Percentiles rank a stretch among this genome's conserved stretches.
These are phyloP conservation scores for Cladophialophora yegresii DNA, from an alignment of 2,329 filamentous ascomycete genomes.

Conservation along the genomic window DNA sequence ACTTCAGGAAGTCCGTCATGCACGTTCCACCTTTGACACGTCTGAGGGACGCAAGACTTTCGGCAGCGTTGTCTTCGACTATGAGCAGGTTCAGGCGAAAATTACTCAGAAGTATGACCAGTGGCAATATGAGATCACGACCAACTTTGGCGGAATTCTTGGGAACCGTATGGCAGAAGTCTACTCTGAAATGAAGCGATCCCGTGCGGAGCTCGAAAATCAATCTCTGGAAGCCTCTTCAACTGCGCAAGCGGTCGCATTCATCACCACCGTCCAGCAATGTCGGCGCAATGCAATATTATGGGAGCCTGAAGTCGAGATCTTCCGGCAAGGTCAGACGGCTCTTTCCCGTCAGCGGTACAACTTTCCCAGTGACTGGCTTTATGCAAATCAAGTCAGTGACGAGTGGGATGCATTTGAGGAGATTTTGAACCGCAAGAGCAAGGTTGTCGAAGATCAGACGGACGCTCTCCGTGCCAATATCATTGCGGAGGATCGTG, in stretches of 20 bases:
- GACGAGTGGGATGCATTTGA: slow-evolving; percentile 93
- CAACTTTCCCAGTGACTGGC: slow-evolving; percentile 90
- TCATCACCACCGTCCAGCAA: slow-evolving; percentile 96
- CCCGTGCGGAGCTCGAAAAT: slow-evolving; percentile 83
- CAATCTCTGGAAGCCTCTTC: slow-evolving; percentile 92
- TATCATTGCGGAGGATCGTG: slow-evolving; percentile 88
- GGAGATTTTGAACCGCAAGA: slow-evolving; percentile 87
- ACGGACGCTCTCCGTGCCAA: slow-evolving; percentile 93
- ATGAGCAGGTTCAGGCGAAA: slow-evolving; percentile 97
- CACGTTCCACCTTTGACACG: slow-evolving; percentile 93
- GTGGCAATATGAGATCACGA: slow-evolving; percentile 96
- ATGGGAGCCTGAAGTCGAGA: slow-evolving; percentile 94
- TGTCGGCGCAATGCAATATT: slow-evolving; percentile 90
- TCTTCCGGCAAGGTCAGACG: slow-evolving; percentile 93
- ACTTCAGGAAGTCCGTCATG: slow-evolving; percentile 95
- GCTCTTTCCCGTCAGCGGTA: slow-evolving; percentile 89
- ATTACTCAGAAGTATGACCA: slow-evolving; percentile 99
- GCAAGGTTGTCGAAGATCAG: slow-evolving; percentile 94
- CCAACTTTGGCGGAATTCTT: slow-evolving; percentile 87
- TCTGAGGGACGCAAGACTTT: slow-evolving; percentile 91
- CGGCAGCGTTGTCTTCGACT: slow-evolving; percentile 92
- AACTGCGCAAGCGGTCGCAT: slow-evolving; percentile 94
- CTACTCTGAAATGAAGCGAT: slow-evolving; percentile 86
- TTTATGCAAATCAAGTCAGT: slow-evolving; percentile 93
- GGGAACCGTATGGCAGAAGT: slow-evolving; percentile 90